A percentile compares a stretch with the other conserved stretches of the same genome.
Evolutionary conservation across 768 basidiomycete species (phyloP).

Genomic region (Plicaturopsis crispa): DNA sequence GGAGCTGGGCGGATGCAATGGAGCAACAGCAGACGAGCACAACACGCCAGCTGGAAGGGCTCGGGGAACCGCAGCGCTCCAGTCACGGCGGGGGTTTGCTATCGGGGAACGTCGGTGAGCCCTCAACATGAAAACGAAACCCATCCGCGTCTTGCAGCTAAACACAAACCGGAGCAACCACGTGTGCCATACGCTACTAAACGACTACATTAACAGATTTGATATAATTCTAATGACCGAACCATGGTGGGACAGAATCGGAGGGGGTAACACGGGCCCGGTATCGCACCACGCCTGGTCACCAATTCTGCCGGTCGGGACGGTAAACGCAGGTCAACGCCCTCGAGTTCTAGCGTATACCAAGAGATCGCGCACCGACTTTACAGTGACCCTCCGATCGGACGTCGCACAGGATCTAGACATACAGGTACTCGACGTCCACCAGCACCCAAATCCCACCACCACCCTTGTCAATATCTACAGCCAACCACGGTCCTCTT

Average conservation of each 20-base stretch:
- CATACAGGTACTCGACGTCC: slow-evolving; percentile 16
- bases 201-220: slow-evolving; percentile 9
- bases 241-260: slow-evolving; percentile 15
- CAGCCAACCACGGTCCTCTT: slow-evolving; percentile 8
- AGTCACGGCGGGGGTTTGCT: no score
- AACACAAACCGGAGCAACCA: slow-evolving; percentile 3
- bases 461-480: slow-evolving; percentile 17
- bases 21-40: no score
- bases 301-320: slow-evolving; percentile 4
- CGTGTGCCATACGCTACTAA: slow-evolving; percentile 6
- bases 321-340: no score
- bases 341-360: slow-evolving; percentile 14
- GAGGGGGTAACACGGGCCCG: slow-evolving; percentile 5
- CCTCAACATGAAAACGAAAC: no score
- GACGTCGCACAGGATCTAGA: slow-evolving; percentile 16
- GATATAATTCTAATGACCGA: slow-evolving; percentile 19
- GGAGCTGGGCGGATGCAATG: no score
- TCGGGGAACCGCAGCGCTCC: no score
- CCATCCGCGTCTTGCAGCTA: neutral
- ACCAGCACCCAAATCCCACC: slow-evolving; percentile 8
- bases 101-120: no score
- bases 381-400: slow-evolving; percentile 15
- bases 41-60: no score
- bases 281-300: slow-evolving; percentile 10
- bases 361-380: slow-evolving; percentile 9